Evolutionary conservation across 108 stramenopile genomes (phyloP).

Genomic region (Pseudonitzschia multistriata): DNA sequence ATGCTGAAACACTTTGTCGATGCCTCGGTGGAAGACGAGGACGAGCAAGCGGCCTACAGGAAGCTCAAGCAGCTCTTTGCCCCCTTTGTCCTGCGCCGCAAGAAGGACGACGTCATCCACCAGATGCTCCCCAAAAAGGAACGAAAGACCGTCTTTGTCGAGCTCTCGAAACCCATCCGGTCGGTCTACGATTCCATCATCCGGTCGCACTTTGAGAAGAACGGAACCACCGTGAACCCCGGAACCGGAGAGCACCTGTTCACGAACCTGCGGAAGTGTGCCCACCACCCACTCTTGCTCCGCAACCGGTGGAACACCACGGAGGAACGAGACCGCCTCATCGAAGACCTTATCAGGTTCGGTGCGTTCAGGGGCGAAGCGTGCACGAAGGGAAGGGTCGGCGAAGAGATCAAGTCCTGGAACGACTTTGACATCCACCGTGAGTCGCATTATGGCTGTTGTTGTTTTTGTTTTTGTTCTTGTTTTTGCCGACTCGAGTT

Average conservation of each 20-base stretch:
- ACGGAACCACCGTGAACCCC: constrained; percentile 28
- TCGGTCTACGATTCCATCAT: constrained; percentile 39
- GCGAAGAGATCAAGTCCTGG: constrained; percentile 75
- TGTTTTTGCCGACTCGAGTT: background rate
- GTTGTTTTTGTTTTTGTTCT: background rate
- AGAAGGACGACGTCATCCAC: constrained; percentile 83
- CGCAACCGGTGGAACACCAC: constrained; percentile 65
- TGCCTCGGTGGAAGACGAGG: constrained; percentile 36
- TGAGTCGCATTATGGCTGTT: background rate
- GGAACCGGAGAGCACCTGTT: constrained; percentile 82
- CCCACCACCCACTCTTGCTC: constrained; percentile 93
- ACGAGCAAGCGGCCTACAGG: constrained; percentile 48
- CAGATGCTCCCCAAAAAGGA: constrained; percentile 81
- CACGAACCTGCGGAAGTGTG: constrained; percentile 93
- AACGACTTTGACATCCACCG: constrained; percentile 87
- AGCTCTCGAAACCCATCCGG: constrained; percentile 42
- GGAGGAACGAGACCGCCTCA: constrained; percentile 53
- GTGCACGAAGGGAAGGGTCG: constrained; percentile 61
- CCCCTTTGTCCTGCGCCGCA: constrained; percentile 89
- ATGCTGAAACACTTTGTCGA: constrained; percentile 85
- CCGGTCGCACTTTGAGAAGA: constrained; percentile 32
- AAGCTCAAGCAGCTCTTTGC: constrained; percentile 87
- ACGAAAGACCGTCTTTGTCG: constrained; percentile 35
- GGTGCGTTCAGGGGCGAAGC: constrained; percentile 79
- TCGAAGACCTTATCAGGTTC: constrained; percentile 46